Conservation (phyloP, 768 basidiomycete species). For the Boletus insuetus region DNA sequence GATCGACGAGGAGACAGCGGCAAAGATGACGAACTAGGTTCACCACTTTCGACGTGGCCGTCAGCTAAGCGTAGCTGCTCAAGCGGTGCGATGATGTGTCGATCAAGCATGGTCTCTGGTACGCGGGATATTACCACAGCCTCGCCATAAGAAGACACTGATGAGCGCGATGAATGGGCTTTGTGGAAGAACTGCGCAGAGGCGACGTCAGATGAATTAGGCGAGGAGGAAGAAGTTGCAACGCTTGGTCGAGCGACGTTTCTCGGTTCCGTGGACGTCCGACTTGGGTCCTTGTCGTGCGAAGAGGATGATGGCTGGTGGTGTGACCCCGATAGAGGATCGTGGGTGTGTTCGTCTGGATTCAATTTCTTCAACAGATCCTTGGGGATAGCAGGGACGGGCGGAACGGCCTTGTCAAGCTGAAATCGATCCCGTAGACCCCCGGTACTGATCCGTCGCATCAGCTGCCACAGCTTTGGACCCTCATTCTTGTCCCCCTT, state of each 20-base stretch:
- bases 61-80: slow-evolving; percentile 47
- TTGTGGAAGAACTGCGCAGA: slow-evolving; percentile 52
- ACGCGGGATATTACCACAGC: slow-evolving; percentile 36
- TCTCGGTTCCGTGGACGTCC: slow-evolving; percentile 2
- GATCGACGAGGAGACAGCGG: slow-evolving; percentile 18
- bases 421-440: slow-evolving; percentile 52
- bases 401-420: slow-evolving; percentile 39
- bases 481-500: slow-evolving; percentile 27
- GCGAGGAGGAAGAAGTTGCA: slow-evolving; percentile 59
- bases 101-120: slow-evolving; percentile 32
- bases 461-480: slow-evolving; percentile 60
- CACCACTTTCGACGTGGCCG: slow-evolving; percentile 12
- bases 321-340: slow-evolving; percentile 8
- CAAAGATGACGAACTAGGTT: background rate
- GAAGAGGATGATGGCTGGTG: background rate
- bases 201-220: slow-evolving; percentile 55
- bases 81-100: slow-evolving; percentile 55
- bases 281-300: slow-evolving; percentile 6
- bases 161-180: slow-evolving; percentile 49
- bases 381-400: slow-evolving; percentile 60
- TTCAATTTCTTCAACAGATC: slow-evolving; percentile 27
- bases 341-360: slow-evolving; percentile 1
- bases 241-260: slow-evolving; percentile 40
- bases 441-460: slow-evolving; percentile 68
- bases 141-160: slow-evolving; percentile 54